Evolutionary conservation across 208 protist species (phyloP).

Genomic region (Leishmania tarentolae): DNA sequence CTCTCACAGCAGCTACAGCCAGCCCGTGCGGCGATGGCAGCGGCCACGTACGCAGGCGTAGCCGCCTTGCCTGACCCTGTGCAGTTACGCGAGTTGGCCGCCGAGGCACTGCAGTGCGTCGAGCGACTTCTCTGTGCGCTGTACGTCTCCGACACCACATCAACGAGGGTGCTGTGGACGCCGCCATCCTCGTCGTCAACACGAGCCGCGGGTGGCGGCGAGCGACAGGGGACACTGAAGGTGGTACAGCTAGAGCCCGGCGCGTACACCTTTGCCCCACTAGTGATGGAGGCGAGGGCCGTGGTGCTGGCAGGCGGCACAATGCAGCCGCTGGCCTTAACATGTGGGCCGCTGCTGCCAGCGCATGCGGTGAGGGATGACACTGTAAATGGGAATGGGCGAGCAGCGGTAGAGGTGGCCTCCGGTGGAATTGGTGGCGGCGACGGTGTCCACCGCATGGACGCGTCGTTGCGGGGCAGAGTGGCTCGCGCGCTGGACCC

Average conservation of each 20-base stretch:
- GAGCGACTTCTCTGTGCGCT: constrained; percentile 32
- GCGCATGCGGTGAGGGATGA: not conserved
- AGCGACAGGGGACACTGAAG: constrained; percentile 21
- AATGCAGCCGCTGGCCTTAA: constrained; percentile 90
- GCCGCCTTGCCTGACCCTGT: not conserved
- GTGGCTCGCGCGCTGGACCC: not conserved
- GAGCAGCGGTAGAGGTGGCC: not conserved
- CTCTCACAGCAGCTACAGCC: constrained; percentile 4
- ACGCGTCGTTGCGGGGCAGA: not conserved
- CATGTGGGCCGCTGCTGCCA: constrained; percentile 72
- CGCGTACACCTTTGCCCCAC: constrained; percentile 54
- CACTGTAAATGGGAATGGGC: not conserved
- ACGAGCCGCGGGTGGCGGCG: not conserved
- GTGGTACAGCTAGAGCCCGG: constrained; percentile 78
- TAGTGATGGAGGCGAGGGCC: constrained; percentile 52
- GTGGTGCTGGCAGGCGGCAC: constrained; percentile 93
- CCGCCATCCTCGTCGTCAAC: not conserved
- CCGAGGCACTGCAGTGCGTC: constrained; percentile 32
- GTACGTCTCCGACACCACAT: constrained; percentile 31
- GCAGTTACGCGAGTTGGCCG: constrained; percentile 10
- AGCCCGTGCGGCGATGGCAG: not conserved
- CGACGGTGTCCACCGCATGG: not conserved
- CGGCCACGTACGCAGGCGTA: not conserved
- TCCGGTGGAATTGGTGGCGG: not conserved
- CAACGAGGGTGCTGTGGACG: constrained; percentile 31